Evolutionary conservation across 2,329 filamentous ascomycete genomes (phyloP), one percentile per base, ranked within the genome.

Genomic region (Furcasterigmium sp.): DNA sequence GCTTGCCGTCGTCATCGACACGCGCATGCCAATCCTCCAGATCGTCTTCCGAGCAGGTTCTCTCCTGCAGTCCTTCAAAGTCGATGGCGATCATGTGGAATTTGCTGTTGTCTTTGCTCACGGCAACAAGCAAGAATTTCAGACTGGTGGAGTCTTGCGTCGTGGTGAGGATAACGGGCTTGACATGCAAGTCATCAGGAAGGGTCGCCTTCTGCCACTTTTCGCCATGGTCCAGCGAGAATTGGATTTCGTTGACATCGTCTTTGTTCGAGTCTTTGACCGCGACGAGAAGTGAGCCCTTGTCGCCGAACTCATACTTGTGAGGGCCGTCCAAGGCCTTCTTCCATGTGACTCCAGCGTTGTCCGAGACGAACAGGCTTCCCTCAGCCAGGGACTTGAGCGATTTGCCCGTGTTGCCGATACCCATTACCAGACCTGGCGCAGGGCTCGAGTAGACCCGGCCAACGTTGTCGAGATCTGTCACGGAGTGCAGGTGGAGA

Each of bases 271-370:
- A 87, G 54, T 95, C 87, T 49, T 78, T 75, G 29, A 97, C 73
- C 4, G 93, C 93, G 23, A 97, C 76, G 23, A 98, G 70, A 17
- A 98, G 78, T 14, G 90, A 90, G 2, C 93, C 93, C 52, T 94
- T 85, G 54, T 96, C 91, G 42, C 93, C 93, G 61, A 97, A 94
- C 58, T 96, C 91, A 63, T 95, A 98, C 61, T 94, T 93, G 67
- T 97, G 90, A 11, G 91, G 86, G 17, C 88, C 87, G 14, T 90
- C 73, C 5, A 87, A 74, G 1, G 83, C 78, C 57, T 82, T 72
- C 29, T 72, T 79, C 93, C 94, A 98, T 2, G 82, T 91, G 47
- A 88, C 67, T 32, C 93, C 93, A 17, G 91, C 91, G 63, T 97
- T 82, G 57, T 95, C 87, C 0, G 93, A 98, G 20, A 97, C 81